phyloP scores from a whole-genome alignment of 1,139 yeast genomes.

The Nakaseomyces delphensis region DNA sequence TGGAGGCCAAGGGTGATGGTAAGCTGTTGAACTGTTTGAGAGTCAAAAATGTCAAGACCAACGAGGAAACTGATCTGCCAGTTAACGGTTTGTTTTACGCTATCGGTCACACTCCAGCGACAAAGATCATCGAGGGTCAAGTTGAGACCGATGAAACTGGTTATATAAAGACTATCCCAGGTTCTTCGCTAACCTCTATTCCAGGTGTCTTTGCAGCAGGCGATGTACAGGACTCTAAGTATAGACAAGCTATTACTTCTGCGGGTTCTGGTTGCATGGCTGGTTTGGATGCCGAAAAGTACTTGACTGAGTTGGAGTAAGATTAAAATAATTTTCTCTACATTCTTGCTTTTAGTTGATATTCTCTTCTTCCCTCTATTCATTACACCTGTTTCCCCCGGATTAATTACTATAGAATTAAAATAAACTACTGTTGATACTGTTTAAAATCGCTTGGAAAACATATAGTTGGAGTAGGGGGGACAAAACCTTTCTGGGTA shows the following conservation, averaged over 20 bases:
- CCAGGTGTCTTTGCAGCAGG: conserved; percentile 97
- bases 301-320: conserved; percentile 59
- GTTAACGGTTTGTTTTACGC: conserved; percentile 96
- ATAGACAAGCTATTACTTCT: conserved; percentile 98
- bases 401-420: too few relatives aligned
- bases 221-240: conserved; percentile 93
- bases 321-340: too few relatives aligned
- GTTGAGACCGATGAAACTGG: conserved; percentile 81
- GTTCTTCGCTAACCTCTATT: conserved; percentile 78
- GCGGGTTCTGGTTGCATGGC: conserved; percentile 99
- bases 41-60: conserved; percentile 64
- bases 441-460: too few relatives aligned
- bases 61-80: conserved; percentile 55
- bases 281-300: conserved; percentile 89
- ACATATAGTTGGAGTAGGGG: too few relatives aligned
- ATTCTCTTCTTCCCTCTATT: too few relatives aligned
- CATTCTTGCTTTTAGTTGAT: too few relatives aligned
- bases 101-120: conserved; percentile 96
- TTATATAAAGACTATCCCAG: conserved; percentile 81
- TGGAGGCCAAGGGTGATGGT: conserved; percentile 90
- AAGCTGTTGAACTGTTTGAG: conserved; percentile 53
- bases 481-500: too few relatives aligned
- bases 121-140: conserved; percentile 67
- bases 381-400: too few relatives aligned
- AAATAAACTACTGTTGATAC: background rate